These are phyloP conservation scores for Schizosaccharomyces cryophilus DNA, from an alignment of 805 yeast genomes.

Conservation along the genomic window DNA sequence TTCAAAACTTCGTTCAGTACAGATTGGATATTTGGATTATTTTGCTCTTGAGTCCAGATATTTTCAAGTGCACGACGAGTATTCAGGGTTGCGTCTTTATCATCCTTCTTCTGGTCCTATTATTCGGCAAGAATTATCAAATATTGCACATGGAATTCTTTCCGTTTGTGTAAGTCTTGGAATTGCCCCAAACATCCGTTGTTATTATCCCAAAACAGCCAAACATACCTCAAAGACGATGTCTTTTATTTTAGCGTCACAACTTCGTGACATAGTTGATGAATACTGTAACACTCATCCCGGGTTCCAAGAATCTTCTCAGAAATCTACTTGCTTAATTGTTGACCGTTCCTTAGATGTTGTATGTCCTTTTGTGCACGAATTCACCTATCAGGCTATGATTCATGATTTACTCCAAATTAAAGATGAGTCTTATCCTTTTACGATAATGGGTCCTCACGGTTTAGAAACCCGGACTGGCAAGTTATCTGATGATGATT, in stretches of 20 bases:
- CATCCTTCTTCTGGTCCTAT: not conserved
- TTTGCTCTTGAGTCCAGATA: constrained; percentile 11
- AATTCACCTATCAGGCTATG: constrained; percentile 78
- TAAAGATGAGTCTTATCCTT: constrained; percentile 24
- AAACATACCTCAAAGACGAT: constrained; percentile 31
- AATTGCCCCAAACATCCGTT: constrained; percentile 71
- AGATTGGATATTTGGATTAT: constrained; percentile 5
- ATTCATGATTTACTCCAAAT: constrained; percentile 46
- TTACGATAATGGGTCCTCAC: constrained; percentile 11
- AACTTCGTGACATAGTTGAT: constrained; percentile 47
- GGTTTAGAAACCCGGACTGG: constrained; percentile 24
- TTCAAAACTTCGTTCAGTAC: constrained; percentile 5
- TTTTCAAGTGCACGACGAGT: not conserved
- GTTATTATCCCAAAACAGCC: constrained; percentile 29
- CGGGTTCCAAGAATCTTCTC: constrained; percentile 30
- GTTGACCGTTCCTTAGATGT: constrained; percentile 68
- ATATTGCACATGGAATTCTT: constrained; percentile 19
- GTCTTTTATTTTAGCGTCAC: constrained; percentile 45
- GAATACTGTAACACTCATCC: constrained; percentile 45
- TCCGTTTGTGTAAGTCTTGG: constrained; percentile 56
- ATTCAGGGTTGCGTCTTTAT: not conserved
- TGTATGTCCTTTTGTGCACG: constrained; percentile 66
- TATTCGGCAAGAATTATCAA: not conserved
- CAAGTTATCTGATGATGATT: constrained; percentile 34
- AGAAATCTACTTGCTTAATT: constrained; percentile 43